Conservation (phyloP, 352 stramenopile genomes). For the Globisporangium barbulae region DNA sequence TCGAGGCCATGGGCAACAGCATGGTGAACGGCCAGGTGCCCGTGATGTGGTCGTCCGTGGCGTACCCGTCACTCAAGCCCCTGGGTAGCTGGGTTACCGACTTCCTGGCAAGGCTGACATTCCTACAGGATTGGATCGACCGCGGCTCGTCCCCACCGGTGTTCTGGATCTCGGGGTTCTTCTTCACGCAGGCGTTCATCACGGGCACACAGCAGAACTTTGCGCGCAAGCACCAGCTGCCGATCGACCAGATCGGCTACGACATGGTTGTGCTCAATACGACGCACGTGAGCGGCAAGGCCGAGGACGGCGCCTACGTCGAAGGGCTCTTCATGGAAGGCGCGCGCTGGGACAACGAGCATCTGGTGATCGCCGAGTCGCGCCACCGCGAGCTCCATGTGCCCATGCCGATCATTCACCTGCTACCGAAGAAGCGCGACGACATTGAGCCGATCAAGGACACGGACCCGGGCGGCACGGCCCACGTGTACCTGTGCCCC, state of each 20-base stretch:
- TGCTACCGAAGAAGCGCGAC: slow-evolving; percentile 74
- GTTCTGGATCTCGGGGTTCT: slow-evolving; percentile 94
- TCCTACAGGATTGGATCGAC: slow-evolving; percentile 83
- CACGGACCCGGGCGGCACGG: slow-evolving; percentile 85
- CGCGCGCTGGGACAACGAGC: slow-evolving; percentile 72
- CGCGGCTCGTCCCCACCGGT: slow-evolving; percentile 68
- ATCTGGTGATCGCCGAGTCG: slow-evolving; percentile 80
- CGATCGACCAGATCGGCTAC: slow-evolving; percentile 89
- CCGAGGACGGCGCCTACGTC: slow-evolving; percentile 87
- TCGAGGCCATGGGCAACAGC: slow-evolving; percentile 92
- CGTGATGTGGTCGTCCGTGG: slow-evolving; percentile 70
- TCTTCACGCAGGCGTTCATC: slow-evolving; percentile 94
- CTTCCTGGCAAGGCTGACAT: slow-evolving; percentile 79
- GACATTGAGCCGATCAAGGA: slow-evolving; percentile 89
- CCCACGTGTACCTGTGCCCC: slow-evolving; percentile 89
- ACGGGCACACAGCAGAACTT: slow-evolving; percentile 93
- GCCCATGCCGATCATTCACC: slow-evolving; percentile 79
- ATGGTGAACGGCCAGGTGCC: slow-evolving; percentile 93
- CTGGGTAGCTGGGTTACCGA: slow-evolving; percentile 92
- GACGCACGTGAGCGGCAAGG: slow-evolving; percentile 38
- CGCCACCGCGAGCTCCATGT: slow-evolving; percentile 85
- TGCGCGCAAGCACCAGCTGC: slow-evolving; percentile 87
- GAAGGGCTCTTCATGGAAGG: slow-evolving; percentile 91
- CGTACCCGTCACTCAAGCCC: slow-evolving; percentile 92
- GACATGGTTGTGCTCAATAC: slow-evolving; percentile 84